Percentiles rank a stretch among this genome's conserved stretches.
Conservation (phyloP, 1,139 yeast genomes). For the Arxiozyma telluris region DNA sequence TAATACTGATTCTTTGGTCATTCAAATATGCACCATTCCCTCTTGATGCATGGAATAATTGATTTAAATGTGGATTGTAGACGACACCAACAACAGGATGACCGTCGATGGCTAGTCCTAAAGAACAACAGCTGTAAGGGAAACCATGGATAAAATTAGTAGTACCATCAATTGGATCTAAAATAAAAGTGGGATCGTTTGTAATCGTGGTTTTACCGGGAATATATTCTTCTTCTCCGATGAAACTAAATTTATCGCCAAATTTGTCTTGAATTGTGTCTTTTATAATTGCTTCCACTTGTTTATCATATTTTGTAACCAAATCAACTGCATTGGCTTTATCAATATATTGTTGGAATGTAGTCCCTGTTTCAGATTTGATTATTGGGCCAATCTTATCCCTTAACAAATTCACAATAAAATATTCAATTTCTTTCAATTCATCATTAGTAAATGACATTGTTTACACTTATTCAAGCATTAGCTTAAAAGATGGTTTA, state of each 20-base stretch:
- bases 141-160: constrained; percentile 51
- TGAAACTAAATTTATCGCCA: constrained; percentile 40
- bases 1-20: constrained; percentile 25
- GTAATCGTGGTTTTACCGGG: constrained; percentile 39
- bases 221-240: constrained; percentile 51
- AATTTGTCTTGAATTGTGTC: constrained; percentile 31
- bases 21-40: constrained; percentile 48
- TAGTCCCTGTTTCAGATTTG: neutral
- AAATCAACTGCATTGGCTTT: constrained; percentile 50
- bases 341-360: constrained; percentile 36
- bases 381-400: constrained; percentile 15
- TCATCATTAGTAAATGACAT: constrained; percentile 8
- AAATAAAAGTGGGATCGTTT: constrained; percentile 49
- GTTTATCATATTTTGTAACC: constrained; percentile 49
- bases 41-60: constrained; percentile 42
- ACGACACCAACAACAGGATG: constrained; percentile 53
- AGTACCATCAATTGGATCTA: constrained; percentile 58
- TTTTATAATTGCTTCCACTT: constrained; percentile 42
- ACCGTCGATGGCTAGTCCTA: constrained; percentile 42
- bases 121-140: constrained; percentile 50
- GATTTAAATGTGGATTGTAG: constrained; percentile 45
- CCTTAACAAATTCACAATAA: constrained; percentile 43
- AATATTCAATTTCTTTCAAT: constrained; percentile 22
- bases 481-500: neutral
- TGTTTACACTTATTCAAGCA: neutral